These are phyloP conservation scores for Penicillium pulvis DNA, from an alignment of 495 filamentous ascomycete genomes.

Conservation along the genomic window DNA sequence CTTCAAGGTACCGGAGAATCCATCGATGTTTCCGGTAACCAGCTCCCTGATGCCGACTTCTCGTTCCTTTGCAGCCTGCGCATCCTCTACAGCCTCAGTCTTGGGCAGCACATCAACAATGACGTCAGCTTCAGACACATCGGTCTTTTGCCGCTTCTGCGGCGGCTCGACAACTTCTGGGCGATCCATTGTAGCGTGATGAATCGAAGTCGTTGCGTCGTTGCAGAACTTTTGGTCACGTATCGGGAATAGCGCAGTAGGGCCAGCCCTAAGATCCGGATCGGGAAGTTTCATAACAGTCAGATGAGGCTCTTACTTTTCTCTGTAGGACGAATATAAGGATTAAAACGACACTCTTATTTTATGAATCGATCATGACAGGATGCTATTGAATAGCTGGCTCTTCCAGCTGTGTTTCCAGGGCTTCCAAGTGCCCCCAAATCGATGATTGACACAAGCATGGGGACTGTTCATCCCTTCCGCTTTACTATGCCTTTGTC, in stretches of 20 bases:
- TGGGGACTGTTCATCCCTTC: slow-evolving; percentile 32
- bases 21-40: slow-evolving; percentile 48
- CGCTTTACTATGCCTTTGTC: slow-evolving; percentile 44
- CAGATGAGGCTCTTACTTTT: not conserved
- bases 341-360: too few relatives aligned
- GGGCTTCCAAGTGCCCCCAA: slow-evolving; percentile 43
- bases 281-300: slow-evolving; percentile 15
- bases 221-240: slow-evolving; percentile 25
- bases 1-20: slow-evolving; percentile 60
- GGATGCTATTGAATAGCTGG: not conserved
- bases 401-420: slow-evolving; percentile 46
- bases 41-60: slow-evolving; percentile 60
- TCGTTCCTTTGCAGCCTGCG: slow-evolving; percentile 45
- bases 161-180: slow-evolving; percentile 44
- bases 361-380: too few relatives aligned
- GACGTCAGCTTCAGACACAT: slow-evolving; percentile 23
- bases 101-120: slow-evolving; percentile 15
- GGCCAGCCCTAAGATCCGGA: slow-evolving; percentile 27
- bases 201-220: slow-evolving; percentile 7
- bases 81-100: slow-evolving; percentile 22
- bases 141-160: slow-evolving; percentile 47
- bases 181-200: slow-evolving; percentile 37
- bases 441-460: slow-evolving; percentile 48
- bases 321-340: not conserved
- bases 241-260: slow-evolving; percentile 25